These are phyloP conservation scores for Orbilia oligospora DNA, from an alignment of 2,329 filamentous ascomycete species.

Conservation along the genomic window DNA sequence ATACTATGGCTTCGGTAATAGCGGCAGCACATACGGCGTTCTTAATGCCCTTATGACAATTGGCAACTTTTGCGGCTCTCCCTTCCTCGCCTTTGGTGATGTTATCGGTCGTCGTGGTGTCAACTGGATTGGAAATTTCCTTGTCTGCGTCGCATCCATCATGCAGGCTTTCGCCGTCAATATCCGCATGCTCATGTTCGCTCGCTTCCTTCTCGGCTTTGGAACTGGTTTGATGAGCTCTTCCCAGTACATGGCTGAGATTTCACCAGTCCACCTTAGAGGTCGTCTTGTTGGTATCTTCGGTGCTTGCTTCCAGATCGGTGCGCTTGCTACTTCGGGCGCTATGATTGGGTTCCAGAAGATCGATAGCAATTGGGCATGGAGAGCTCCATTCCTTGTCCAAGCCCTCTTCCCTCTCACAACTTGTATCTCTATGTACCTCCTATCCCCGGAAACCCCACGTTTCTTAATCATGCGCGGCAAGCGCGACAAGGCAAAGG, in stretches of 20 bases:
- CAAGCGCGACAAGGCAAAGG: constrained; percentile 65
- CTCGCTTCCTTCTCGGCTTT: constrained; percentile 67
- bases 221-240: constrained; percentile 67
- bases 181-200: constrained; percentile 67
- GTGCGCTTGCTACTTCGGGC: constrained; percentile 68
- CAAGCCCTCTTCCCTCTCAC: constrained; percentile 70
- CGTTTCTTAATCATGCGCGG: constrained; percentile 66
- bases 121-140: constrained; percentile 69
- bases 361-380: constrained; percentile 67
- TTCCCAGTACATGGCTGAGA: constrained; percentile 67
- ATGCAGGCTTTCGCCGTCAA: constrained; percentile 65
- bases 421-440: constrained; percentile 69
- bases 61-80: constrained; percentile 70
- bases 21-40: constrained; percentile 68
- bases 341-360: constrained; percentile 68
- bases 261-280: constrained; percentile 65
- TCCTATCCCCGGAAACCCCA: constrained; percentile 67
- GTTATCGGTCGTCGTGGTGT: constrained; percentile 71
- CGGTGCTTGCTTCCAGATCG: constrained; percentile 70
- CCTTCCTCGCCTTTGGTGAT: constrained; percentile 71
- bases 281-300: constrained; percentile 70
- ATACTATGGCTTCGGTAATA: constrained; percentile 68
- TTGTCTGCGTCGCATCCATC: constrained; percentile 69
- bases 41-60: constrained; percentile 71
- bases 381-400: constrained; percentile 68